Evolutionary conservation across 2,329 filamentous ascomycete genomes (phyloP).

Genomic region (Exophiala mesophila): DNA sequence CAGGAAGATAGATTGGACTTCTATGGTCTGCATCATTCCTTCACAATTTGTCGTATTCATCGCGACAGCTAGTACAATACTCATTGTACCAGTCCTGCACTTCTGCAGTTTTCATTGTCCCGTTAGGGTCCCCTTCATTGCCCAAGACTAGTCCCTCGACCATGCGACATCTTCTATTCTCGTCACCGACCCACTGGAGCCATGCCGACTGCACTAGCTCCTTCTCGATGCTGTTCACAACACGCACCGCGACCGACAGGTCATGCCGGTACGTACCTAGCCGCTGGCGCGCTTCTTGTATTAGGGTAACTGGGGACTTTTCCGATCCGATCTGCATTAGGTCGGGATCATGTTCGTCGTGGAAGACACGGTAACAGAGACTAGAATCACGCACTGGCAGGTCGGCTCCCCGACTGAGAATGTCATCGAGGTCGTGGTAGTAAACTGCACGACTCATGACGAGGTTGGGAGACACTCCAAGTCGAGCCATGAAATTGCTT

Average conservation of each 20-base stretch:
- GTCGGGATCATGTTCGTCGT: slow-evolving; percentile 36
- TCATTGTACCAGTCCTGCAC: slow-evolving; percentile 49
- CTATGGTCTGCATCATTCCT: too few species aligned
- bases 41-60: slow-evolving; percentile 19
- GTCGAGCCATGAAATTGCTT: slow-evolving; percentile 69
- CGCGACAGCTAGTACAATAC: slow-evolving; percentile 59
- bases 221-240: slow-evolving; percentile 82
- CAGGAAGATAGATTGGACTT: too few species aligned
- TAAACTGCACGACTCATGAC: slow-evolving; percentile 85
- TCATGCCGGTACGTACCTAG: slow-evolving; percentile 84
- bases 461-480: slow-evolving; percentile 73
- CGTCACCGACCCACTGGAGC: slow-evolving; percentile 84
- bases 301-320: slow-evolving; percentile 36
- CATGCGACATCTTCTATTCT: slow-evolving; percentile 69
- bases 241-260: slow-evolving; percentile 79
- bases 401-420: slow-evolving; percentile 30
- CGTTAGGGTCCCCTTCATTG: too few species aligned
- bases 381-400: slow-evolving; percentile 17
- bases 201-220: slow-evolving; percentile 85
- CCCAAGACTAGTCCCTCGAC: slow-evolving; percentile 45
- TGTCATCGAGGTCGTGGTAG: slow-evolving; percentile 69
- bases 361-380: slow-evolving; percentile 43
- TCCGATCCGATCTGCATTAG: slow-evolving; percentile 28
- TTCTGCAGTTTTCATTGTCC: slow-evolving; percentile 26
- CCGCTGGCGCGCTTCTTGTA: slow-evolving; percentile 75